Evolutionary conservation across 768 basidiomycete genomes (phyloP).

Genomic region (Pholiota conissans): DNA sequence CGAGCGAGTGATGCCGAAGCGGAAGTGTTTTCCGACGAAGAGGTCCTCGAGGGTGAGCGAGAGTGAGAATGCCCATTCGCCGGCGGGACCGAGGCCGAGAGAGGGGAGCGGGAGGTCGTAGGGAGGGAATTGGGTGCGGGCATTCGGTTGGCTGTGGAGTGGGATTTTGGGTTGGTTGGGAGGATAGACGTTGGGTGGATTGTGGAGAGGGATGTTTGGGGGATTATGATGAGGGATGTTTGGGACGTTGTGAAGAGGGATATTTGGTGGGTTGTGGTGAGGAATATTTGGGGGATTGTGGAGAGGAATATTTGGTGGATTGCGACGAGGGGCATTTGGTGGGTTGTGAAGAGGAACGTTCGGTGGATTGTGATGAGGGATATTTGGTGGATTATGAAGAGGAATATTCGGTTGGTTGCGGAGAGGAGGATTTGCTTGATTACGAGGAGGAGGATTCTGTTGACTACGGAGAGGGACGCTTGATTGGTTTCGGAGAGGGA

Average conservation of each 20-base stretch:
- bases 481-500: neutral
- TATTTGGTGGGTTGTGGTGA: neutral
- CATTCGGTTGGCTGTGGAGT: neutral
- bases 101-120: slow-evolving; percentile 41
- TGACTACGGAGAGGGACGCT: neutral
- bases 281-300: neutral
- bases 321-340: neutral
- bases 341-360: neutral
- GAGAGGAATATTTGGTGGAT: neutral
- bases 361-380: too few relatives aligned
- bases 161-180: neutral
- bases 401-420: neutral
- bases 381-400: too few relatives aligned
- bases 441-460: neutral
- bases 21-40: slow-evolving; percentile 52
- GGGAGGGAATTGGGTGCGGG: slow-evolving; percentile 18
- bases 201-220: neutral
- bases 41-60: slow-evolving; percentile 63
- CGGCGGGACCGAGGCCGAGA: slow-evolving; percentile 41
- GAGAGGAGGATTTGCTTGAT: neutral
- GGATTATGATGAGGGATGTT: neutral
- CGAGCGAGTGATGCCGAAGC: slow-evolving; percentile 60
- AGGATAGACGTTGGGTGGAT: neutral
- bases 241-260: neutral
- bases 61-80: slow-evolving; percentile 71